A percentile compares a stretch with the other conserved stretches of the same genome.
Evolutionary conservation across 2,329 filamentous ascomycete species (phyloP).

Genomic region (Rhinocladiella similis): DNA sequence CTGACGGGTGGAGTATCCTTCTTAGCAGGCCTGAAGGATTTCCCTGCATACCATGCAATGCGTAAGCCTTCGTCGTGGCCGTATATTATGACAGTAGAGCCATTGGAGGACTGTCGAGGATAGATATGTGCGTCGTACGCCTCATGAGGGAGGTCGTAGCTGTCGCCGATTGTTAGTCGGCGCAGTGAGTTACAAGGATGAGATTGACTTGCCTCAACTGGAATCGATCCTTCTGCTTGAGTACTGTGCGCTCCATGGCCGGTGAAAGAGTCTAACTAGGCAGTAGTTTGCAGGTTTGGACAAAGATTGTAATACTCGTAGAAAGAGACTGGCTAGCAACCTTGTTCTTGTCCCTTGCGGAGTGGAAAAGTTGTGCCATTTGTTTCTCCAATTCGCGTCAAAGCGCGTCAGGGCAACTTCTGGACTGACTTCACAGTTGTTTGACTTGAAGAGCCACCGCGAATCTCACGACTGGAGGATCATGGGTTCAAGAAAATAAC

Average conservation of each 20-base stretch:
- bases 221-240: conserved; percentile 40
- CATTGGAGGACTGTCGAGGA: conserved; percentile 59
- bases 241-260: conserved; percentile 38
- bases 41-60: conserved; percentile 62
- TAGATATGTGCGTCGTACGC: conserved; percentile 58
- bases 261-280: neutral
- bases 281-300: no score
- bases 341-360: neutral
- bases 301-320: no score
- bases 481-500: neutral
- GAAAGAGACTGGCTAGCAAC: no score
- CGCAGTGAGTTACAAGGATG: neutral
- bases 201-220: conserved; percentile 41
- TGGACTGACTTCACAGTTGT: neutral
- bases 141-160: conserved; percentile 62
- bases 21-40: conserved; percentile 42
- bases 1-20: conserved; percentile 33
- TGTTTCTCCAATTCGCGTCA: conserved; percentile 20
- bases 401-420: conserved; percentile 11
- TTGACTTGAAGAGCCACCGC: neutral
- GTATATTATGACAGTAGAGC: conserved; percentile 62
- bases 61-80: conserved; percentile 60
- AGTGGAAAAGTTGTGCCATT: neutral
- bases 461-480: conserved; percentile 1
- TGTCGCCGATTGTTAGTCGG: conserved; percentile 32